A percentile compares a stretch with the other conserved stretches of the same genome.
Evolutionary conservation across 495 filamentous ascomycete species (phyloP).

Genomic region (Aspergillus bridgeri): DNA sequence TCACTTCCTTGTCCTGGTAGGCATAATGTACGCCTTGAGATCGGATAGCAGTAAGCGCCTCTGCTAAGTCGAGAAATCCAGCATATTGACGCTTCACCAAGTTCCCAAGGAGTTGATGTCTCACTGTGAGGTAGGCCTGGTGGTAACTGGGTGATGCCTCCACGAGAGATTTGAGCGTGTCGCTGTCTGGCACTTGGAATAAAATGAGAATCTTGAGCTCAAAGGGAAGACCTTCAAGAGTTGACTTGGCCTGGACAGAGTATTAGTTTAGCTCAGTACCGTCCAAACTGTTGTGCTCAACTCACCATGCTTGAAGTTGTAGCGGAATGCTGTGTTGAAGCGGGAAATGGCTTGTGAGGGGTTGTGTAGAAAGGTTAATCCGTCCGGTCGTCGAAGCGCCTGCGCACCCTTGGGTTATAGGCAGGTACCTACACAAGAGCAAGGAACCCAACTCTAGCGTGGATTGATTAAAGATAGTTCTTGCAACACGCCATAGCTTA

Average conservation of each 20-base stretch:
- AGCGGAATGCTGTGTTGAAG: neutral
- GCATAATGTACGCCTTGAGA: neutral
- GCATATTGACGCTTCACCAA: constrained; percentile 12
- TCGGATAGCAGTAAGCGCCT: neutral
- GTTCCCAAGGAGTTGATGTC: constrained; percentile 11
- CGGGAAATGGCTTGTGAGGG: neutral
- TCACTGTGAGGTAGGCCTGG: constrained; percentile 17
- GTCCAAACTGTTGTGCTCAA: neutral
- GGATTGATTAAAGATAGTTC: too few species aligned
- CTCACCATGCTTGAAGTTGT: neutral
- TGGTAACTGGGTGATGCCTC: constrained; percentile 20
- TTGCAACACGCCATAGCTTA: too few species aligned
- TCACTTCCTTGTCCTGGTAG: neutral
- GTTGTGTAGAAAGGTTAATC: neutral
- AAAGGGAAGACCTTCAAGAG: constrained; percentile 20
- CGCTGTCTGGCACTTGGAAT: constrained; percentile 7
- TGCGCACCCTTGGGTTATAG: too few species aligned
- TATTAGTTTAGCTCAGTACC: neutral
- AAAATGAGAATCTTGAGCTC: constrained; percentile 24
- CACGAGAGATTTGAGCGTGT: constrained; percentile 19
- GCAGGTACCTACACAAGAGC: too few species aligned
- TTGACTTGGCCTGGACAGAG: neutral
- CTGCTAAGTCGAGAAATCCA: neutral
- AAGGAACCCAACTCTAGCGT: too few species aligned
- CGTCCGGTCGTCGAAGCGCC: neutral